Evolutionary conservation across 2,329 filamentous ascomycete genomes (phyloP).

Genomic region (Alternaria arbusti): DNA sequence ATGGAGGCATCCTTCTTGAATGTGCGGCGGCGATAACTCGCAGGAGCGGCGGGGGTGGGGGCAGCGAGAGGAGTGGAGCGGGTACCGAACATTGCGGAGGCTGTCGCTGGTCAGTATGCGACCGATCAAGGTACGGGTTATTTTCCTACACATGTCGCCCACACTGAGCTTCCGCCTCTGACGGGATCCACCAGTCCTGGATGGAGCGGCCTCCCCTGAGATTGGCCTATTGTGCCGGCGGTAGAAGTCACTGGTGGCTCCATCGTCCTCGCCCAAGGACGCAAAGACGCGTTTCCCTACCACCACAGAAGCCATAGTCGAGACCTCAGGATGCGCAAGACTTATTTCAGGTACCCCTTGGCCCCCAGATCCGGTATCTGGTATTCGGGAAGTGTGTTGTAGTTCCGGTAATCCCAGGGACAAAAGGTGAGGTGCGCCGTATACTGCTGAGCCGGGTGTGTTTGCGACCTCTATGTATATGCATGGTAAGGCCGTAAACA

Average conservation of each 20-base stretch:
- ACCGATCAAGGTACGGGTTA: not conserved
- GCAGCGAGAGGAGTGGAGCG: conserved; percentile 40
- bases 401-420: not conserved
- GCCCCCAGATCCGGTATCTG: not conserved
- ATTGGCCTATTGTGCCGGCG: conserved; percentile 2
- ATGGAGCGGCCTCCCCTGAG: not conserved
- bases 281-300: conserved; percentile 12
- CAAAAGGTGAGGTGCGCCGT: not conserved
- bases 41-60: conserved; percentile 22
- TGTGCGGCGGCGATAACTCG: conserved; percentile 35
- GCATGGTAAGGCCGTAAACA: conserved; percentile 5
- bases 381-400: not conserved
- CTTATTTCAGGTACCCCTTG: not conserved
- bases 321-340: not conserved
- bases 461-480: not conserved
- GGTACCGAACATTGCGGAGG: conserved; percentile 31
- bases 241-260: conserved; percentile 9
- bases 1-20: conserved; percentile 72
- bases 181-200: not conserved
- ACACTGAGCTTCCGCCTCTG: conserved; percentile 12
- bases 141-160: conserved; percentile 18
- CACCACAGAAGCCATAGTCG: conserved; percentile 5
- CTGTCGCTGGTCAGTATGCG: conserved; percentile 17
- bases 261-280: conserved; percentile 6
- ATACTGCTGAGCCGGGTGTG: not conserved